phyloP scores from a whole-genome alignment of 2,329 filamentous ascomycete genomes.

The Botrytis elliptica region DNA sequence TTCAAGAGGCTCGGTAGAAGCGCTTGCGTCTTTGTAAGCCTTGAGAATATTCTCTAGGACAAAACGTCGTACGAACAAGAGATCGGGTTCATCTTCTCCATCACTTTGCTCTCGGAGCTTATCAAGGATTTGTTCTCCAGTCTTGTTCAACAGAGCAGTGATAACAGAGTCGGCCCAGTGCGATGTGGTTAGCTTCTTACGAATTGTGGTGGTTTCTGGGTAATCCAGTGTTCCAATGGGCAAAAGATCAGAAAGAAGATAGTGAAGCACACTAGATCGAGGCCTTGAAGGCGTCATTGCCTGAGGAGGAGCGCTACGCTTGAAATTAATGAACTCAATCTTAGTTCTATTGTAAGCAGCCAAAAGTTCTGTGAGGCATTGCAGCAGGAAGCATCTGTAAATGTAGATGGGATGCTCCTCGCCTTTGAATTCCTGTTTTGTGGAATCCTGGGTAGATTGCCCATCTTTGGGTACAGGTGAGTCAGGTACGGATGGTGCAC shows the following conservation, averaged over 20 bases:
- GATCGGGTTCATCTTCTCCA: slow-evolving; percentile 75
- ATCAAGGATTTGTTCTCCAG: slow-evolving; percentile 69
- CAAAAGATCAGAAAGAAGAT: slow-evolving; percentile 80
- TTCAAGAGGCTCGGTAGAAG: slow-evolving; percentile 77
- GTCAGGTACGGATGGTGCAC: slow-evolving; percentile 39
- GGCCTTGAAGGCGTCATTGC: slow-evolving; percentile 87
- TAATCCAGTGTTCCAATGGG: slow-evolving; percentile 62
- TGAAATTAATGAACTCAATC: slow-evolving; percentile 99
- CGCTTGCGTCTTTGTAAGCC: slow-evolving; percentile 83
- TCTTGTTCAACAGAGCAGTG: slow-evolving; percentile 84
- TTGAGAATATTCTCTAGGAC: slow-evolving; percentile 91
- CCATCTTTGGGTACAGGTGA: slow-evolving; percentile 30
- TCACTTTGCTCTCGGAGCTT: slow-evolving; percentile 58
- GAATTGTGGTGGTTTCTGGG: slow-evolving; percentile 70
- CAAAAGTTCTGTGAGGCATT: slow-evolving; percentile 86
- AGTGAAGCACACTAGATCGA: slow-evolving; percentile 88
- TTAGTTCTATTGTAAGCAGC: slow-evolving; percentile 93
- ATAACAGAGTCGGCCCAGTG: slow-evolving; percentile 83
- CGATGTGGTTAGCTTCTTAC: slow-evolving; percentile 84
- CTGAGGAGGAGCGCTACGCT: slow-evolving; percentile 80
- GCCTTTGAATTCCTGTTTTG: slow-evolving; percentile 79
- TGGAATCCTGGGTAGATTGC: slow-evolving; percentile 51
- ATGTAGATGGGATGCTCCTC: slow-evolving; percentile 95
- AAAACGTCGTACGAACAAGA: slow-evolving; percentile 91
- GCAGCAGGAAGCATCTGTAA: slow-evolving; percentile 91